These are phyloP conservation scores for Leccinellum rugosiceps DNA, from an alignment of 768 basidiomycete species.

Conservation along the genomic window DNA sequence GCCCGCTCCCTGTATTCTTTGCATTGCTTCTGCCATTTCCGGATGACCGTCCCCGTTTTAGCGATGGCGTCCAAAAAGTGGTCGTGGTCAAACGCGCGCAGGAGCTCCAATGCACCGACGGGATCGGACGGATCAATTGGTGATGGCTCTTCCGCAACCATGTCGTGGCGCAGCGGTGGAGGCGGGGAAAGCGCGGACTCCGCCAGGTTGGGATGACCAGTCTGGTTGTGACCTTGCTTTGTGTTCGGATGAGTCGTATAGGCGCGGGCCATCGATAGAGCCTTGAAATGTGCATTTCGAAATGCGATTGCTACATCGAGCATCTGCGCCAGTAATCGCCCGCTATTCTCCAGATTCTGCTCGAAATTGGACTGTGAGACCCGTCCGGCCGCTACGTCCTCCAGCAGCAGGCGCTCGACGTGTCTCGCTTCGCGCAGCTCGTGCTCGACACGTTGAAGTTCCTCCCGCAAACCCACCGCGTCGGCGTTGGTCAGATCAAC, in stretches of 20 bases:
- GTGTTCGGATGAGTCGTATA: conserved; percentile 51
- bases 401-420: conserved; percentile 65
- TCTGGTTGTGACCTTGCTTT: conserved; percentile 39
- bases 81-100: conserved; percentile 79
- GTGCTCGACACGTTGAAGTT: conserved; percentile 66
- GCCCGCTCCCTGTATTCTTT: conserved; percentile 95
- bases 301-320: conserved; percentile 78
- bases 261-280: conserved; percentile 57
- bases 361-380: conserved; percentile 67
- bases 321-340: conserved; percentile 75
- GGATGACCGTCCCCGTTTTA: conserved; percentile 81
- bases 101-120: conserved; percentile 59
- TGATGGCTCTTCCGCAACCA: conserved; percentile 57
- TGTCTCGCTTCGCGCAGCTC: conserved; percentile 67
- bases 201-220: conserved; percentile 32
- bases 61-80: conserved; percentile 79
- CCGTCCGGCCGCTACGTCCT: conserved; percentile 69
- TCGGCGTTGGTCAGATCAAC: conserved; percentile 66
- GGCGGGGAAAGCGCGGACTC: conserved; percentile 51
- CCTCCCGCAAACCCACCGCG: conserved; percentile 65
- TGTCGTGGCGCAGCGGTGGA: conserved; percentile 45
- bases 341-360: conserved; percentile 59
- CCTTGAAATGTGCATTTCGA: conserved; percentile 73
- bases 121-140: conserved; percentile 80
- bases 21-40: conserved; percentile 97